phyloP scores from a whole-genome alignment of 2,329 filamentous ascomycete genomes.

The Talaromyces sp. region DNA sequence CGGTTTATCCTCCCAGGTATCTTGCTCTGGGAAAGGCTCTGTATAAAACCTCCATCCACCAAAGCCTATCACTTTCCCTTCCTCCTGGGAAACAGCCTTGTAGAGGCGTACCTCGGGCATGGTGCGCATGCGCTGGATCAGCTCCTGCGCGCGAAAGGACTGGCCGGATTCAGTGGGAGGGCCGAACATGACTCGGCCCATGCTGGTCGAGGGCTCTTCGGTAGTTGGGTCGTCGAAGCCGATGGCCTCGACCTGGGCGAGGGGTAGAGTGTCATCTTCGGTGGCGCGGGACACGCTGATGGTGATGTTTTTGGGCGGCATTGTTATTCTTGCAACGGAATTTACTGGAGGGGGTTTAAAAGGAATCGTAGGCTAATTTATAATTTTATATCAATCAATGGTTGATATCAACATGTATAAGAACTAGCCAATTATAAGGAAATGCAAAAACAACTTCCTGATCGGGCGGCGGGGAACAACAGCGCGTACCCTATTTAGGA shows the following conservation, averaged over 20 bases:
- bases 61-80: conserved; percentile 2
- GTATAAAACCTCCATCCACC: conserved; percentile 9
- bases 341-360: background rate
- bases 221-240: conserved; percentile 4
- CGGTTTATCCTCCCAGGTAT: conserved; percentile 10
- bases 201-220: background rate
- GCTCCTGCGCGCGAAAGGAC: background rate
- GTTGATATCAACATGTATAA: background rate
- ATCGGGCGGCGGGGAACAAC: background rate
- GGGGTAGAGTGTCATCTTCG: conserved; percentile 1
- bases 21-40: background rate
- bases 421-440: background rate
- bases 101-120: background rate
- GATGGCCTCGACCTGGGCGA: conserved; percentile 4
- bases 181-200: conserved; percentile 9
- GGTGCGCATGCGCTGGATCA: background rate
- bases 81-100: conserved; percentile 4
- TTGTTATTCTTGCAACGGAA: background rate
- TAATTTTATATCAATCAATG: background rate
- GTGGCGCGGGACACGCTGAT: conserved; percentile 5
- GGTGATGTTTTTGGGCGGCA: background rate
- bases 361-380: background rate
- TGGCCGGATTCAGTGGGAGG: conserved; percentile 1
- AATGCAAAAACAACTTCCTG: background rate
- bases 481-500: background rate